phyloP scores from a whole-genome alignment of 345 rosid species.

The Syzygium oleosum region DNA sequence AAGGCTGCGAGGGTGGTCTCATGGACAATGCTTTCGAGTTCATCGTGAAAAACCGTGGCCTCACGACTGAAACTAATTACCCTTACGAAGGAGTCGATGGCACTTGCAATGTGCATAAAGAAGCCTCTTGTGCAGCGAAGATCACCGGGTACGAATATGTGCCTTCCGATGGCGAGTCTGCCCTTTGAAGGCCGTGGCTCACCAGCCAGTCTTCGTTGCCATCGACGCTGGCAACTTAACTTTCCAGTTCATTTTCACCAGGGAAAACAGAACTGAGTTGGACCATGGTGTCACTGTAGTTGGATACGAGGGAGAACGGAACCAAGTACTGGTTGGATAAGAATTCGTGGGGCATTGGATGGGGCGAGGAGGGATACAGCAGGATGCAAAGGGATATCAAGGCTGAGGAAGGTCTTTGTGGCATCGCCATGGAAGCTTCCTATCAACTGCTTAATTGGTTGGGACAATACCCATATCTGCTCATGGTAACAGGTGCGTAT shows the following conservation, averaged over 20 bases:
- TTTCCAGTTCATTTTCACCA: neutral
- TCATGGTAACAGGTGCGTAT: neutral
- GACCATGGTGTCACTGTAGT: neutral
- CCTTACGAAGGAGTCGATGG: too few species aligned
- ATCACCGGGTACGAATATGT: neutral
- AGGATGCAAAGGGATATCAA: neutral
- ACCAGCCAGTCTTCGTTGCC: neutral
- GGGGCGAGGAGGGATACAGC: neutral
- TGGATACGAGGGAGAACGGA: neutral
- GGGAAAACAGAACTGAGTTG: neutral
- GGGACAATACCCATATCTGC: neutral
- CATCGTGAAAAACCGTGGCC: neutral
- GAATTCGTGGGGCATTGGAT: neutral
- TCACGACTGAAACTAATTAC: too few species aligned
- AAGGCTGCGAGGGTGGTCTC: slow-evolving; percentile 2
- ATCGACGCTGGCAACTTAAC: neutral
- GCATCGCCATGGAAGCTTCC: neutral
- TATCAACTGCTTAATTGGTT: neutral
- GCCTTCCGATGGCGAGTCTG: neutral
- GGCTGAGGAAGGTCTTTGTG: neutral
- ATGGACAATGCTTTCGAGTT: slow-evolving; percentile 5
- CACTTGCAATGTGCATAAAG: too few species aligned
- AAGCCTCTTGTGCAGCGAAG: neutral
- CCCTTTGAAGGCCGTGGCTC: neutral
- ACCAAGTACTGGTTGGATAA: neutral